Evolutionary conservation across 139 green algal species (phyloP).

Genomic region (Eudorina sp.): DNA sequence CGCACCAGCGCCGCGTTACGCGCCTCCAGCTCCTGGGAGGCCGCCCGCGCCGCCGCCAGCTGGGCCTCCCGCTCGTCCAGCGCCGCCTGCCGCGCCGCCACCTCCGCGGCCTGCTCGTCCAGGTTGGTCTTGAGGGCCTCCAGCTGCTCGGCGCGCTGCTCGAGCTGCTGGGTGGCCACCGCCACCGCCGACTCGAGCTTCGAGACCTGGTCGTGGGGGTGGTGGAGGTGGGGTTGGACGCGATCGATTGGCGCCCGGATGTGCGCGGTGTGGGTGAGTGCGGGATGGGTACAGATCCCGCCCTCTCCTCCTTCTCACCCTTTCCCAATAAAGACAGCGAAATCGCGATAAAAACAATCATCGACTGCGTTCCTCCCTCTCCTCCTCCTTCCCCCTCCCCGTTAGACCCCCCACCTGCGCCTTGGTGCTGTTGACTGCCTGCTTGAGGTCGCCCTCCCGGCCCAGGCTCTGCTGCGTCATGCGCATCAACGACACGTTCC

Average conservation of each 20-base stretch:
- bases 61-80: constrained; percentile 33
- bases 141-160: constrained; percentile 29
- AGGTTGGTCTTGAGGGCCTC: not conserved
- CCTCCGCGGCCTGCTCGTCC: constrained; percentile 37
- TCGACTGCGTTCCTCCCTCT: too few relatives aligned
- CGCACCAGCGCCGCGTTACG: constrained; percentile 15
- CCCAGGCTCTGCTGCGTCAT: constrained; percentile 48
- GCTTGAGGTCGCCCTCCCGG: constrained; percentile 46
- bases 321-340: too few relatives aligned
- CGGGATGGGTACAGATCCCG: too few relatives aligned
- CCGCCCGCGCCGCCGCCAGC: constrained; percentile 24
- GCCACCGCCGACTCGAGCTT: constrained; percentile 40
- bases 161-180: not conserved
- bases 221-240: too few relatives aligned
- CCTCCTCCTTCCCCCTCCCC: not conserved
- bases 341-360: too few relatives aligned
- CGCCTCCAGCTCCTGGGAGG: constrained; percentile 13
- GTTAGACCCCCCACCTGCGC: not conserved
- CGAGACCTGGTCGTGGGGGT: constrained; percentile 10
- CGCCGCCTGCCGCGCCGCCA: constrained; percentile 21
- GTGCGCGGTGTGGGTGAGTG: too few relatives aligned
- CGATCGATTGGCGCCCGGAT: too few relatives aligned
- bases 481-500: constrained; percentile 23
- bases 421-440: constrained; percentile 46
- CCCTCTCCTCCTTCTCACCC: too few relatives aligned